Conservation (phyloP, 139 green algal genomes). For the Gonium pectorale region DNA sequence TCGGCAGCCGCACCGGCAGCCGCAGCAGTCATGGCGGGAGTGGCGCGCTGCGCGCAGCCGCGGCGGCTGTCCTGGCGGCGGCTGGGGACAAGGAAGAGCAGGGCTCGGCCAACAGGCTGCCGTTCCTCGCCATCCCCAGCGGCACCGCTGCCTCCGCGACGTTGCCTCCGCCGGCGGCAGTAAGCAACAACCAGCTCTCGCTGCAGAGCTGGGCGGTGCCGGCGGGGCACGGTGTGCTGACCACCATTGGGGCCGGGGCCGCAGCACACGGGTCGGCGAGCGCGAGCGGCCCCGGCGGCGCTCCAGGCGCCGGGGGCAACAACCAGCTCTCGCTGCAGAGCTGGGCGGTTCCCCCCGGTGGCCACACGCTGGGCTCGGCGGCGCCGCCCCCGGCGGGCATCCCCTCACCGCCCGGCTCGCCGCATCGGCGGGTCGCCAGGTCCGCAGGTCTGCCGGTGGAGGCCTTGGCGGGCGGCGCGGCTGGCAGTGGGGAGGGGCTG, state of each 20-base stretch:
- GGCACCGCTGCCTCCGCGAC: not conserved
- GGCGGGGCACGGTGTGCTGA: too few species aligned
- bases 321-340: not conserved
- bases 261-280: not conserved
- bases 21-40: not conserved
- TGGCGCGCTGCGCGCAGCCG: not conserved
- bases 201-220: slow-evolving; percentile 16
- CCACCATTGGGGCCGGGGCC: too few species aligned
- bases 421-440: too few species aligned
- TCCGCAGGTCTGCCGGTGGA: too few species aligned
- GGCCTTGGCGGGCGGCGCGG: too few species aligned
- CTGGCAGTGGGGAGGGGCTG: too few species aligned
- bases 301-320: not conserved
- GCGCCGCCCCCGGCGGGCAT: not conserved
- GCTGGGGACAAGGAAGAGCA: not conserved
- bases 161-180: not conserved
- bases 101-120: not conserved
- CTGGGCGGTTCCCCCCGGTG: not conserved
- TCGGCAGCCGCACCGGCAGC: not conserved
- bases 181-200: slow-evolving; percentile 5
- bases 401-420: too few species aligned
- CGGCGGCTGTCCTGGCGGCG: not conserved
- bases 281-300: not conserved
- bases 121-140: too few species aligned
- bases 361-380: not conserved